Conservation (phyloP, 345 rosid species). For the Mercurialis annua region DNA sequence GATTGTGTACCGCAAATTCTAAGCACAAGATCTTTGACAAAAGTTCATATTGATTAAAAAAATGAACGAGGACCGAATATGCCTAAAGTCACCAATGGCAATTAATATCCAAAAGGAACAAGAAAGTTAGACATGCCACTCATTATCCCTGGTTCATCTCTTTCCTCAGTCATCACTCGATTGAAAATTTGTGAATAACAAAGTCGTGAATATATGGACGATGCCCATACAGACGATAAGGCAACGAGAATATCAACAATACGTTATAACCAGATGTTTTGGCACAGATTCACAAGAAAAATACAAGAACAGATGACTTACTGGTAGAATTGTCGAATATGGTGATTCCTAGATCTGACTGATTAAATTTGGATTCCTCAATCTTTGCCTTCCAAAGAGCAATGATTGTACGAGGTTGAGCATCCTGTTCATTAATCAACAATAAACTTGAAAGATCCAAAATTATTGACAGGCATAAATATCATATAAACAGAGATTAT, state of each 20-base stretch:
- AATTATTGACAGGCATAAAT: not conserved
- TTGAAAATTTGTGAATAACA: not conserved
- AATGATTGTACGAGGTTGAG: slow-evolving; percentile 37
- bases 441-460: slow-evolving; percentile 8
- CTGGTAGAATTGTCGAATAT: slow-evolving; percentile 40
- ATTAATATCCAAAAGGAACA: not conserved
- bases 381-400: slow-evolving; percentile 46
- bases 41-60: not conserved
- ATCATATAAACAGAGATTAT: not conserved
- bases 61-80: not conserved
- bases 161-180: not conserved
- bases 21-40: not conserved
- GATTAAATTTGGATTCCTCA: slow-evolving; percentile 45
- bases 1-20: not conserved
- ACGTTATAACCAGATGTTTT: not conserved
- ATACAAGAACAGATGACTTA: slow-evolving; percentile 23
- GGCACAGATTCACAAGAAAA: not conserved
- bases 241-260: not conserved
- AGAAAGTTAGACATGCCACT: not conserved
- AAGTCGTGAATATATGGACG: not conserved
- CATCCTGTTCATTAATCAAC: slow-evolving; percentile 34
- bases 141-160: not conserved
- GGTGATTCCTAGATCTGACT: slow-evolving; percentile 33
- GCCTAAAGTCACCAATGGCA: not conserved
- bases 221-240: not conserved